Base-by-base conservation (phyloP, 129 eudicot genomes). In the Tagetes erecta region DNA sequence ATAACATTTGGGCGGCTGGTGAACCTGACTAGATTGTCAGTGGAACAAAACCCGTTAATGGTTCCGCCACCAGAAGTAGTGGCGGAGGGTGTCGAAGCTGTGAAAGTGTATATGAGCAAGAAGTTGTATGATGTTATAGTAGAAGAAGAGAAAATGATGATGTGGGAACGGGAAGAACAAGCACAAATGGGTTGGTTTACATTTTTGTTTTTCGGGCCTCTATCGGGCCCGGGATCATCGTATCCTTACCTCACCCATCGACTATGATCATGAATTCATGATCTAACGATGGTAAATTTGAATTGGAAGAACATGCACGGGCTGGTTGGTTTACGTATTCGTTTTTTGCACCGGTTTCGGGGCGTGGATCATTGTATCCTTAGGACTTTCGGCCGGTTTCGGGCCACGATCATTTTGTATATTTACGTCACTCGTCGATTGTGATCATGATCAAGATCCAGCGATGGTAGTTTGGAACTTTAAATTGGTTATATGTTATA, bases 31-130 rank as follows among this genome's bases (percentile, higher is more conserved):
- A 87, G 80, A 67, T 91, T 94, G 13, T 82, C 84, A 27, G 78
- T 94, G 45, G 94, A 88, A 14, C 84, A 86, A 8, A 94, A 88
- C 81, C 99, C 97, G 14, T 81, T 94, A 67, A 77, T 44, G n/a
- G 45, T 83, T 34, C 99, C 97, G 8, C 97, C 99, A 35, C 81
- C 66, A 65, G 96, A 88, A 71, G 85, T 88, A 49, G 80, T 91
- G 72, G 78, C 47, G 20, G 77, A 75, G 56, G 97, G 97, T 8
- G 91, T 91, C 44, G 91, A 90, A 63, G 89, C 93, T 37, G 87
- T 94, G 50, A 88, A 80, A 85, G 80, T 78, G 50, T 94, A 80
- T 56, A 94, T 91, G 99, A 76, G 84, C 56, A 82, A 86, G 82
- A 87, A 84, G 80, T 82, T 87, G 85, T 75, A 80, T 30, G 96